Evolutionary conservation across 768 basidiomycete species (phyloP).

Genomic region (Suillus lakei): DNA sequence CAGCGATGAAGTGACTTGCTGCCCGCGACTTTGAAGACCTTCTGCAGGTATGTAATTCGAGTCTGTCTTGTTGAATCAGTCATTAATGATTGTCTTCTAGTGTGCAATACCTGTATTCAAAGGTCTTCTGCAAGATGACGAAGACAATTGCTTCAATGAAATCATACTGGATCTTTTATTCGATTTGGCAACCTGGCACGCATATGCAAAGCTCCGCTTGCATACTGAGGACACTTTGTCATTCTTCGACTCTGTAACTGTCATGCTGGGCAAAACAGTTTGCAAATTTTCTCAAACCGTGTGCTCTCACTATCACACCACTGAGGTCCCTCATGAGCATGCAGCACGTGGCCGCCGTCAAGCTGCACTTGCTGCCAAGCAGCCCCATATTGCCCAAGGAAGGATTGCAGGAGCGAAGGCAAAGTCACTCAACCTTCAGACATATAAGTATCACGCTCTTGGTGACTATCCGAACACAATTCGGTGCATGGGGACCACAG

Average conservation of each 20-base stretch:
- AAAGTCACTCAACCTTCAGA: conserved; percentile 15
- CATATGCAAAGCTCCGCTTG: conserved; percentile 8
- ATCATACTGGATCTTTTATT: conserved; percentile 14
- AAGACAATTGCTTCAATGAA: conserved; percentile 2
- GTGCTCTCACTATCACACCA: conserved; percentile 29
- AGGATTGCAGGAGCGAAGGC: conserved; percentile 22
- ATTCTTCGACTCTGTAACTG: conserved; percentile 26
- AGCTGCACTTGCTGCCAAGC: conserved; percentile 17
- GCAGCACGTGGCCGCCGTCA: conserved; percentile 25
- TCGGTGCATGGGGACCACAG: conserved; percentile 34
- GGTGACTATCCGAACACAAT: conserved; percentile 18
- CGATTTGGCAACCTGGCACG: conserved; percentile 16
- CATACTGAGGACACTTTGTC: conserved; percentile 29
- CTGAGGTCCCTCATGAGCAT: conserved; percentile 34
- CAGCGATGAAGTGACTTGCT: conserved; percentile 12
- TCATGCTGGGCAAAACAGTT: conserved; percentile 23
- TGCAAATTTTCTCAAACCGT: conserved; percentile 25
- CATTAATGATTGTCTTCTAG: conserved; percentile 13
- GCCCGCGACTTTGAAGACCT: conserved; percentile 16
- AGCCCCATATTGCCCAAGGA: conserved; percentile 17
- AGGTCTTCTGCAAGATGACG: conserved; percentile 24
- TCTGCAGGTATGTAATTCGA: conserved; percentile 14
- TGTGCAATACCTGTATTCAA: conserved; percentile 37
- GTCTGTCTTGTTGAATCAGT: too few species aligned
- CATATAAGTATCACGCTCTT: conserved; percentile 17